Percentiles rank a stretch among this genome's conserved stretches.
Conservation (phyloP, 1,284 basidiomycete genomes). For the Cryptococcus floricola region DNA sequence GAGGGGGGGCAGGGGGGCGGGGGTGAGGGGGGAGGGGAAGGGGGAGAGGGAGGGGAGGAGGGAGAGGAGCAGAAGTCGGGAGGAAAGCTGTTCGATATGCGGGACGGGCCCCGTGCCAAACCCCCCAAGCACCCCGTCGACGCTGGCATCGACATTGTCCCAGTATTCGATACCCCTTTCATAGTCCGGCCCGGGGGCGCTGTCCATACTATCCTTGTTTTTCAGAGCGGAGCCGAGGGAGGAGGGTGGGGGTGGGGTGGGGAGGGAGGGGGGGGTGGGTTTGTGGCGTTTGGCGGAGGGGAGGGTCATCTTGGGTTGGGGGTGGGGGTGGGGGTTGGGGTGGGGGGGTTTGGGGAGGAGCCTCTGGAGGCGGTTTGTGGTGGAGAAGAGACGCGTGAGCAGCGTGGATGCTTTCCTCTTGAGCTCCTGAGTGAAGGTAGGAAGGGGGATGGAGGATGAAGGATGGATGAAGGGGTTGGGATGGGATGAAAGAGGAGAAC, state of each 20-base stretch:
- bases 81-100: conserved; percentile 79
- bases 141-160: conserved; percentile 48
- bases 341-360: too few species aligned
- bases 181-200: conserved; percentile 39
- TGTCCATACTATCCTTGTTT: conserved; percentile 12
- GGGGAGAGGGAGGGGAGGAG: conserved; percentile 72
- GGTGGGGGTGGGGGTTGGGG: too few species aligned
- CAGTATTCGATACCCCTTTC: conserved; percentile 52
- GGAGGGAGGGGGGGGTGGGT: not conserved
- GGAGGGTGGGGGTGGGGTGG: not conserved
- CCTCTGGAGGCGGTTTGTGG: too few species aligned
- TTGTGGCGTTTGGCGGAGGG: conserved; percentile 15
- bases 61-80: conserved; percentile 75
- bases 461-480: too few species aligned
- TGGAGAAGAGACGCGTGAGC: too few species aligned
- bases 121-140: conserved; percentile 53
- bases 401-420: too few species aligned
- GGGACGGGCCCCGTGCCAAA: conserved; percentile 64
- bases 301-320: too few species aligned
- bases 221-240: conserved; percentile 15
- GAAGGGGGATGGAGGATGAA: too few species aligned
- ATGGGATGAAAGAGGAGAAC: too few species aligned
- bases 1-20: conserved; percentile 7
- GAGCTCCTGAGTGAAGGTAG: too few species aligned
- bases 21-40: conserved; percentile 63